Conservation (phyloP, 495 filamentous ascomycete genomes). For the Achaetomiella virescens region DNA sequence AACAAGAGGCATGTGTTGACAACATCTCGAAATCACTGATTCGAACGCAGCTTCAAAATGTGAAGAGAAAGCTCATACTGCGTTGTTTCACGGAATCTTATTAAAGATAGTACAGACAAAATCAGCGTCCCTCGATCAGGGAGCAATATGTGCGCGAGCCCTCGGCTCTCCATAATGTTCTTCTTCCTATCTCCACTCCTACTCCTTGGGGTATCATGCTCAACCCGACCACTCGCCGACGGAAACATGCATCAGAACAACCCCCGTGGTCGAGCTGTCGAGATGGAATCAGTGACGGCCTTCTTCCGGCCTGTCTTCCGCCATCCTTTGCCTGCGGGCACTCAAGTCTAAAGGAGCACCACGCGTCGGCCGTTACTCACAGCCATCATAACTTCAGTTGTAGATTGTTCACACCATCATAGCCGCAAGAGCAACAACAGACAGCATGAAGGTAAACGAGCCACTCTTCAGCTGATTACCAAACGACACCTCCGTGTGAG, state of each 20-base stretch:
- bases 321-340: neutral
- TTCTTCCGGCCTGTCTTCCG: neutral
- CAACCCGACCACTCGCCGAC: conserved; percentile 7
- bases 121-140: neutral
- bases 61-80: neutral
- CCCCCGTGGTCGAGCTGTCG: neutral
- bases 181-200: conserved; percentile 6
- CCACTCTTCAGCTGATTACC: conserved; percentile 16
- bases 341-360: neutral
- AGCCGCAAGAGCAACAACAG: conserved; percentile 13
- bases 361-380: neutral
- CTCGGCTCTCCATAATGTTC: conserved; percentile 1
- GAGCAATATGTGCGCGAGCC: conserved; percentile 2
- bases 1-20: neutral
- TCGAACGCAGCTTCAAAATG: neutral
- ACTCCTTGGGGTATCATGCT: conserved; percentile 9
- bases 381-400: neutral
- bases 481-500: conserved; percentile 11
- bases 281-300: neutral
- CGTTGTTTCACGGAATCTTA: conserved; percentile 6
- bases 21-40: neutral
- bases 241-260: conserved; percentile 14
- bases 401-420: conserved; percentile 13
- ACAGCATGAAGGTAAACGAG: conserved; percentile 13
- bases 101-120: conserved; percentile 10